These are phyloP conservation scores for Spirogloea muscicola DNA, from an alignment of 139 green algal genomes.

Conservation along the genomic window DNA sequence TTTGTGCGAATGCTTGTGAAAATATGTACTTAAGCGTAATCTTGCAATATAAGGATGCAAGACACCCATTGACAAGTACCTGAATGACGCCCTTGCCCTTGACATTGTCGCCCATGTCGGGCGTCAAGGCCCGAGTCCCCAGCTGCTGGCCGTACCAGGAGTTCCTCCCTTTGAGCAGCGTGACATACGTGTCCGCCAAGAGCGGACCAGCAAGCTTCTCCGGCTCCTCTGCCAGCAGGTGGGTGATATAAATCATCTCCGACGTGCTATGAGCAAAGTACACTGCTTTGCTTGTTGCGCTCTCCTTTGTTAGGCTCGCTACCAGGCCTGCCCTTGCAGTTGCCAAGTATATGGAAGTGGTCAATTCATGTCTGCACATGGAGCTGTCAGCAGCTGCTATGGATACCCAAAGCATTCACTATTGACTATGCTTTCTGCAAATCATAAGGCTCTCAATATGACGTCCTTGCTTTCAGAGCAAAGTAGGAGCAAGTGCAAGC, in stretches of 20 bases:
- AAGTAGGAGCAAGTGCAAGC: background rate
- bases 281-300: conserved; percentile 42
- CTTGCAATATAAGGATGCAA: no score
- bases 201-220: conserved; percentile 38
- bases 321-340: conserved; percentile 36
- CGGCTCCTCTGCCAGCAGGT: conserved; percentile 22
- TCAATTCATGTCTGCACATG: background rate
- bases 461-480: background rate
- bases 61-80: background rate
- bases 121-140: conserved; percentile 4
- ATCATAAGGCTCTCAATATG: background rate
- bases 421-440: conserved; percentile 1
- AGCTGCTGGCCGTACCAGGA: conserved; percentile 44
- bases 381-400: background rate
- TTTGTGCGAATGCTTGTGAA: background rate
- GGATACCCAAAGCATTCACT: background rate
- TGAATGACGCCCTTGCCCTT: conserved; percentile 49
- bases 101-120: conserved; percentile 34
- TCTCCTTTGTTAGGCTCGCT: conserved; percentile 23
- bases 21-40: background rate
- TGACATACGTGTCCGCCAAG: conserved; percentile 49
- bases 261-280: conserved; percentile 42
- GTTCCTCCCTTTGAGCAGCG: conserved; percentile 46
- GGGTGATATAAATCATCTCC: conserved; percentile 50
- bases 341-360: background rate